Conservation (phyloP, 1,284 basidiomycete species). For the Moesziomyces sp. region DNA sequence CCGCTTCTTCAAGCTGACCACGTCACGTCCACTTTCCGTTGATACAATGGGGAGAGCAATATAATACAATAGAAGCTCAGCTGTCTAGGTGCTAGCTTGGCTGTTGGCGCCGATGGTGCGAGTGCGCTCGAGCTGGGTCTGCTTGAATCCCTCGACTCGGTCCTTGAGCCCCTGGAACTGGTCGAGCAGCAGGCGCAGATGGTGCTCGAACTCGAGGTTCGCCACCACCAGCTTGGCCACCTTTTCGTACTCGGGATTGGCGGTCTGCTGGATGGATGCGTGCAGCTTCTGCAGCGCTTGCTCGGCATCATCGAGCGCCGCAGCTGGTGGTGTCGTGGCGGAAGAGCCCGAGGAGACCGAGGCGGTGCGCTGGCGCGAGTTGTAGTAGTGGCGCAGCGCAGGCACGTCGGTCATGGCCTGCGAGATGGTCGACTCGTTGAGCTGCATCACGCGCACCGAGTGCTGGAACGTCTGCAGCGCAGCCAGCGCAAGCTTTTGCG, state of each 20-base stretch:
- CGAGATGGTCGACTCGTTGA: constrained; percentile 24
- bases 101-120: not conserved
- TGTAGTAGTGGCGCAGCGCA: constrained; percentile 42
- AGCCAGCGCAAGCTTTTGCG: constrained; percentile 39
- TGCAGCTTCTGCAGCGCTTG: constrained; percentile 20
- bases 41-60: not conserved
- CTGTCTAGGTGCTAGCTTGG: not conserved
- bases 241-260: constrained; percentile 32
- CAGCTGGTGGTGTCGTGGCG: not conserved
- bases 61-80: not conserved
- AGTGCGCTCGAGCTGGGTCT: constrained; percentile 2
- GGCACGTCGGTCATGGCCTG: constrained; percentile 38
- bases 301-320: constrained; percentile 3
- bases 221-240: constrained; percentile 34
- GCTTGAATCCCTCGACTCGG: constrained; percentile 33
- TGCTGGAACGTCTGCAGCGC: constrained; percentile 42
- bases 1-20: not conserved
- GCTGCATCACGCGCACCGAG: constrained; percentile 19
- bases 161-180: constrained; percentile 34
- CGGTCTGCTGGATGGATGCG: constrained; percentile 22
- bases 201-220: constrained; percentile 37
- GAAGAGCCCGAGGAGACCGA: not conserved
- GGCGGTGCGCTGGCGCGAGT: constrained; percentile 11
- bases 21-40: no score
- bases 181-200: constrained; percentile 17